Evolutionary conservation across 805 yeast species (phyloP), one percentile per base, ranked within the genome.

Genomic region (Hanseniaspora lachancei): DNA sequence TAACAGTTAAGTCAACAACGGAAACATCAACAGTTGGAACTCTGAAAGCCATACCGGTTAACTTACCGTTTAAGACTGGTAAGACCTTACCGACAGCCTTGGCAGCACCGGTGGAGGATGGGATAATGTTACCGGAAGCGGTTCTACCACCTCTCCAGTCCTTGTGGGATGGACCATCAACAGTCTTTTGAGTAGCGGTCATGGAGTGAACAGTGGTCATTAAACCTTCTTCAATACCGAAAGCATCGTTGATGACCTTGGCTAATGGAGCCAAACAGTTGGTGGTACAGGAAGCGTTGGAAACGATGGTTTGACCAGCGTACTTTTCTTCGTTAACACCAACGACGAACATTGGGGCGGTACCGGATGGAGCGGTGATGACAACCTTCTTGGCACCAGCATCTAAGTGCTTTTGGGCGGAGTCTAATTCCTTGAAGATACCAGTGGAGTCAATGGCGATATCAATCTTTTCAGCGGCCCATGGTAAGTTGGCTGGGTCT

Each of bases 121-220:
- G 86, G 66, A 81, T 81, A 69, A 81, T 80, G 79, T 81, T 80
- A 67, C 81, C 84, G 60, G 84, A 78, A 67, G 86, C 86, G 64
- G 85, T 79, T 76, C 86, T 77, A 71, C 85, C 86, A 74, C 85
- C 85, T 78, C 86, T 79, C 86, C 86, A 80, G 75, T 80, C 86
- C 74, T 81, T 81, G 75, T 79, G 83, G 70, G 86, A 80, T 68
- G 85, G 83, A 74, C 85, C 85, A 69, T 81, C 86, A 64, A 81
- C 86, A 60, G 84, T 79, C 75, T 80, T 80, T 72, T 81, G 85
- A 61, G 85, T 78, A 60, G 85, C 85, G 60, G 85, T 80, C 72
- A 79, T 74, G 67, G 84, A 78, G 76, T 80, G 85, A 59, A 79
- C 84, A 60, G 85, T 80, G 73, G 86, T 80, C 86, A 81, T 81